phyloP scores from a whole-genome alignment of 805 yeast genomes.

The Sugiyamaella chiloensis region DNA sequence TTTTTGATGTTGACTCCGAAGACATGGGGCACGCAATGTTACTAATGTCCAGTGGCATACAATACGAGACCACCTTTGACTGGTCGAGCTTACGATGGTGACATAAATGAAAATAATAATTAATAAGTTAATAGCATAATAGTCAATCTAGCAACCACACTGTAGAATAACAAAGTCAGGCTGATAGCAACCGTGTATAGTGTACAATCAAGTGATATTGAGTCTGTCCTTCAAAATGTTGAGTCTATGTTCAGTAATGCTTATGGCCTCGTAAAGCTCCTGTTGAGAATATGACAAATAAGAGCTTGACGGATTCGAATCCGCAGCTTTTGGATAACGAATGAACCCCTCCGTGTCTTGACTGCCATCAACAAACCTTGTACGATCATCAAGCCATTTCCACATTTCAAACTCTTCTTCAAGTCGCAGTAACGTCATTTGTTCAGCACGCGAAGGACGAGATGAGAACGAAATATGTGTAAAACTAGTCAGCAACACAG shows the following conservation, averaged over 20 bases:
- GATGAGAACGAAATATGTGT: neutral
- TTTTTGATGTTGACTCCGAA: slow-evolving; percentile 20
- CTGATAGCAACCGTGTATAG: no score
- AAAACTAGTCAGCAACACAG: neutral
- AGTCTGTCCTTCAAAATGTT: slow-evolving; percentile 33
- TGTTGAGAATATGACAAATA: slow-evolving; percentile 35
- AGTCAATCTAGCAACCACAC: no score
- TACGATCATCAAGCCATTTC: slow-evolving; percentile 63
- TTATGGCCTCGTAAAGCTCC: slow-evolving; percentile 47
- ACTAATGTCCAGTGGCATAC: slow-evolving; percentile 9
- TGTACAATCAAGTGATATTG: slow-evolving; percentile 3
- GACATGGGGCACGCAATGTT: slow-evolving; percentile 15
- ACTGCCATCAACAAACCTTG: neutral
- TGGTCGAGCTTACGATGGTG: neutral
- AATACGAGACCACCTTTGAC: slow-evolving; percentile 1
- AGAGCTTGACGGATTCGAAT: neutral
- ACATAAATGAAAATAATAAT: neutral
- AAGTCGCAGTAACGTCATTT: slow-evolving; percentile 30
- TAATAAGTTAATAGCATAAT: neutral
- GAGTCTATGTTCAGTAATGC: slow-evolving; percentile 43
- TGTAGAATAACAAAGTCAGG: no score
- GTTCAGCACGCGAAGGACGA: slow-evolving; percentile 24
- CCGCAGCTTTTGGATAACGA: neutral
- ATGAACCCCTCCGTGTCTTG: neutral
- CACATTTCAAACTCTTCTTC: slow-evolving; percentile 61